A percentile compares a stretch with the other conserved stretches of the same genome.
Conservation (phyloP, 495 filamentous ascomycete genomes). For the Schizothecium vesticola region DNA sequence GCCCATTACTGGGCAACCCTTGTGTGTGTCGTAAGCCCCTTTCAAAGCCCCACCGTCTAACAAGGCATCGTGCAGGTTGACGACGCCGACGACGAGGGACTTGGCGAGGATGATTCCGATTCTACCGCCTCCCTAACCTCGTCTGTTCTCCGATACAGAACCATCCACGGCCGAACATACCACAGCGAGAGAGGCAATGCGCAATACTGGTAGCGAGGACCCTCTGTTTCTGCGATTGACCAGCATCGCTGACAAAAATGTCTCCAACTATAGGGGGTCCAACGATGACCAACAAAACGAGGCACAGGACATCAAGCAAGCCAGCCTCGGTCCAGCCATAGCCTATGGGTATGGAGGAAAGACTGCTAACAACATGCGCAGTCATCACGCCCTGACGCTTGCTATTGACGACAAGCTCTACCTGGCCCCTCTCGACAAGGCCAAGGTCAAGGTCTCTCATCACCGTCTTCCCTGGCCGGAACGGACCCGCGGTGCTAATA, state of each 20-base stretch:
- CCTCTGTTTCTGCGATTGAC: background rate
- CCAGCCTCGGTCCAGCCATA: background rate
- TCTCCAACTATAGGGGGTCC: conserved; percentile 27
- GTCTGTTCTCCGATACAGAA: conserved; percentile 41
- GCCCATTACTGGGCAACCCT: too few relatives aligned
- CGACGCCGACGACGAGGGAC: conserved; percentile 27
- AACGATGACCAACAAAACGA: conserved; percentile 40
- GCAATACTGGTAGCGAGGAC: conserved; percentile 27
- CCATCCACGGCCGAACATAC: conserved; percentile 36
- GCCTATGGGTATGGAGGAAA: too few relatives aligned
- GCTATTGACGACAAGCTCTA: conserved; percentile 51
- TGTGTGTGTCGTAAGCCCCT: too few relatives aligned
- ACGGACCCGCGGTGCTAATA: background rate
- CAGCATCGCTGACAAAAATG: background rate
- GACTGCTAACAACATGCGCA: conserved; percentile 8
- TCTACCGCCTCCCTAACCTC: conserved; percentile 41
- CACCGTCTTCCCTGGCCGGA: background rate
- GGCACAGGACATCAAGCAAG: conserved; percentile 36
- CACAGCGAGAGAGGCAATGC: conserved; percentile 28
- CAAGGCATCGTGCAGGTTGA: background rate
- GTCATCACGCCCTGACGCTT: conserved; percentile 34
- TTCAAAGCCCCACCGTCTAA: too few relatives aligned
- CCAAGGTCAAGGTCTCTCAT: conserved; percentile 15
- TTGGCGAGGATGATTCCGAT: conserved; percentile 28
- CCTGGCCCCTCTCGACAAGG: conserved; percentile 48